Conservation (phyloP, 2,329 filamentous ascomycete genomes). For the Trichoderma sp. region DNA sequence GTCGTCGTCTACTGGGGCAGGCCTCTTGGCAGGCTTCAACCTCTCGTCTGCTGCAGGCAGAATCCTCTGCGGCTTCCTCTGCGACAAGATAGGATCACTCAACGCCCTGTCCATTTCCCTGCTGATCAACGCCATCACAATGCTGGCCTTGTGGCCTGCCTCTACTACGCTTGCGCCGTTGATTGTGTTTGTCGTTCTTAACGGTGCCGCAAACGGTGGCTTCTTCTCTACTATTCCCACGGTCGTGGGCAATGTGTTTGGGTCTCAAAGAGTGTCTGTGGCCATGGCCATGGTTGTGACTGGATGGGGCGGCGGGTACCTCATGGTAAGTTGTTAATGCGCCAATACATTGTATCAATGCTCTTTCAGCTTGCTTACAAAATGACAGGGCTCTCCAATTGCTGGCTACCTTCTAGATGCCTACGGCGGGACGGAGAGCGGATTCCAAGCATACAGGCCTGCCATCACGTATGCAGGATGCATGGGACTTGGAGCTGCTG, state of each 20-base stretch:
- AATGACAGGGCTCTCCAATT: slow-evolving; percentile 53
- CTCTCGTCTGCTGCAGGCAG: slow-evolving; percentile 58
- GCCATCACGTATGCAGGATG: slow-evolving; percentile 62
- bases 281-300: slow-evolving; percentile 63
- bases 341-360: background rate
- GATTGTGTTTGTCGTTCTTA: slow-evolving; percentile 57
- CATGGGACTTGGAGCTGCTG: slow-evolving; percentile 48
- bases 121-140: slow-evolving; percentile 53
- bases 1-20: slow-evolving; percentile 52
- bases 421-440: slow-evolving; percentile 49
- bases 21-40: slow-evolving; percentile 60
- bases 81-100: slow-evolving; percentile 54
- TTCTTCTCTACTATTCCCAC: slow-evolving; percentile 65
- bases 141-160: slow-evolving; percentile 60
- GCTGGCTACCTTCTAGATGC: slow-evolving; percentile 59
- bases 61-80: slow-evolving; percentile 52
- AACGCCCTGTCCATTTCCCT: slow-evolving; percentile 55
- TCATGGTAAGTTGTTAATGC: slow-evolving; percentile 46
- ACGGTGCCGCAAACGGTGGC: slow-evolving; percentile 59
- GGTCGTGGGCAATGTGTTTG: slow-evolving; percentile 59
- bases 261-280: slow-evolving; percentile 52
- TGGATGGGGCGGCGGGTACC: slow-evolving; percentile 60
- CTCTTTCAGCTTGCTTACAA: background rate
- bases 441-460: slow-evolving; percentile 54
- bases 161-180: slow-evolving; percentile 54